A percentile compares a stretch with the other conserved stretches of the same genome.
Conservation (phyloP, 345 rosid species). For the Melastoma malabathricum region DNA sequence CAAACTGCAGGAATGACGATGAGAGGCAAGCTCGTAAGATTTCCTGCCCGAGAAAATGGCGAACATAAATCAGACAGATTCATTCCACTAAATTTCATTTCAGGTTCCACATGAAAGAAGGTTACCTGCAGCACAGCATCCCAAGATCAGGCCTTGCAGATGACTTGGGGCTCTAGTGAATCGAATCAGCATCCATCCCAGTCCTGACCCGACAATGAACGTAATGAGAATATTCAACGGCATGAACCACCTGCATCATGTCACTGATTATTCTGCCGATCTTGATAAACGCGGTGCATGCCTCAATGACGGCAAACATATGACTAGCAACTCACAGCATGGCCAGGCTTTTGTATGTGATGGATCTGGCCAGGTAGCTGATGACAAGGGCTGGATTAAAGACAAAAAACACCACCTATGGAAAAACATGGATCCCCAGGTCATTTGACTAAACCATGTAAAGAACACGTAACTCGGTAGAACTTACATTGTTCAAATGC, state of each 20-base stretch:
- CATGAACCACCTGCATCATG: conserved; percentile 38
- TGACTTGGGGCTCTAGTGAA: conserved; percentile 20
- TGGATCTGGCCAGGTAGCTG: conserved; percentile 21
- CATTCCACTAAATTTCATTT: too few species aligned
- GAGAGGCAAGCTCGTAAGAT: conserved; percentile 23
- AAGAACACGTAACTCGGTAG: neutral
- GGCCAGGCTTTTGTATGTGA: conserved; percentile 20
- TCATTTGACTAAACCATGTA: neutral
- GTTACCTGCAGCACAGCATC: conserved; percentile 39
- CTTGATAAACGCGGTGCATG: too few species aligned
- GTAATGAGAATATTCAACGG: conserved; percentile 27
- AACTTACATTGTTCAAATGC: conserved; percentile 20
- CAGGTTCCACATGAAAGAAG: too few species aligned
- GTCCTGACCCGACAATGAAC: conserved; percentile 19
- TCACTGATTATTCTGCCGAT: neutral
- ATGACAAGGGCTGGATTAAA: conserved; percentile 25
- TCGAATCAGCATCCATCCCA: conserved; percentile 29
- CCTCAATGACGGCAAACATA: too few species aligned
- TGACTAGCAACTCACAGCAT: conserved; percentile 12
- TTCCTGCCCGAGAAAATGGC: too few species aligned
- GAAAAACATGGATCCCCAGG: neutral
- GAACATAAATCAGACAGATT: too few species aligned
- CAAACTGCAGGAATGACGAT: conserved; percentile 31
- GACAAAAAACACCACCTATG: conserved; percentile 24
- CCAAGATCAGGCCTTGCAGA: conserved; percentile 33